Base-by-base conservation (phyloP, 2,329 filamentous ascomycete genomes). In the Monilinia vaccinii-corymbosi region DNA sequence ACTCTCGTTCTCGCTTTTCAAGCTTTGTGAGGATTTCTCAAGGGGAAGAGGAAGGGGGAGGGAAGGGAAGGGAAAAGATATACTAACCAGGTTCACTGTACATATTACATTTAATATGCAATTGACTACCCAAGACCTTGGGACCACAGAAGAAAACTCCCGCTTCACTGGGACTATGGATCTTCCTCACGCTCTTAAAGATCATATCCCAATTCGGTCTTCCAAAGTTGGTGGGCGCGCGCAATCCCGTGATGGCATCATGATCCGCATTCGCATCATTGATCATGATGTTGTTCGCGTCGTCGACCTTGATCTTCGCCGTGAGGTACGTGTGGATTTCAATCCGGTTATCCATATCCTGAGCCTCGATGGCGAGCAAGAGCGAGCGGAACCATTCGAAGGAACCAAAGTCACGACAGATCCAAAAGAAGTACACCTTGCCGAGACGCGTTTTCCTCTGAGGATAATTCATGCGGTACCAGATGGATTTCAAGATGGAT, bases 341-440 rank as follows among this genome's bases (percentile, higher is more conserved):
- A 73, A 95, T 94, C 64, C 87, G 82, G 74, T 90, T 85, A 69
- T 90, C 86, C 64, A 90, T 79, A 75, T 95, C 90, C 75, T 94
- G 89, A 0, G 88, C 87, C 75, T 94, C 90, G 68, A 95, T 93
- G 58, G 90, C 90, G 64, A 91, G 80, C 18, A 95, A 81, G 62
- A 95, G 77, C 31, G 88, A 92, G 53, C 89, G 82, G 80, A 94
- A 94, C 90, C 90, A 95, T 77, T 94, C 89, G 69, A 94, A 92
- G 0, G 87, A 91, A 38, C 87, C 89, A 70, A 93, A 93, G 74
- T 94, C 89, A 73, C 89, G 82, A 78, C 89, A 93, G 64, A 94
- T 86, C 90, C 90, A 94, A 81, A 94, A 91, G 78, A 94, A 94
- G 78, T 94, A 95, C 28, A 95, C 89, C 74, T 94, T 95, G 70